phyloP scores from a whole-genome alignment of 257 asterid species.

The Nicotiana attenuata region DNA sequence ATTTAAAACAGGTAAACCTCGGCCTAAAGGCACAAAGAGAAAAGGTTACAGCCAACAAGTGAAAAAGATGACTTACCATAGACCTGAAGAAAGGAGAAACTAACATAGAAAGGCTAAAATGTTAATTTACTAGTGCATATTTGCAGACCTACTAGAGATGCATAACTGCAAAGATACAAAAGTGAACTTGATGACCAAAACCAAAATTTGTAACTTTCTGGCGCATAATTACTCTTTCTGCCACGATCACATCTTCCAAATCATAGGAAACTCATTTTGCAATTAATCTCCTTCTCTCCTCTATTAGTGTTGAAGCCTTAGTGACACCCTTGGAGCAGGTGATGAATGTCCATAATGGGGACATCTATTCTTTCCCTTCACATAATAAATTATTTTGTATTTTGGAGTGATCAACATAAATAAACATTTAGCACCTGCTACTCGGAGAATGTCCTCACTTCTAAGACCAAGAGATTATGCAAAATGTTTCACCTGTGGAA shows the following conservation, averaged over 20 bases:
- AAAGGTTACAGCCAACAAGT: neutral
- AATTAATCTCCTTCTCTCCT: neutral
- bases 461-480: neutral
- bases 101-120: neutral
- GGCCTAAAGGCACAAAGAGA: constrained; percentile 34
- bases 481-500: constrained; percentile 51
- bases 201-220: neutral
- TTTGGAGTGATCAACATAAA: neutral
- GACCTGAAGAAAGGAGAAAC: neutral
- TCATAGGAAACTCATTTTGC: neutral
- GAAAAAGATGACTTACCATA: neutral
- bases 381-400: neutral
- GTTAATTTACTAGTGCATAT: neutral
- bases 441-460: neutral
- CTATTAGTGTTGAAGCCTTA: neutral
- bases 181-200: neutral
- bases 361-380: neutral
- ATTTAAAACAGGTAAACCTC: constrained; percentile 74
- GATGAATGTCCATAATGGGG: neutral
- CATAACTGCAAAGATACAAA: neutral
- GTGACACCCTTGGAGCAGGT: neutral
- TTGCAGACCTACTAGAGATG: neutral
- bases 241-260: neutral
- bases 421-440: constrained; percentile 1
- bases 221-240: neutral